Conservation (phyloP, 2,329 filamentous ascomycete genomes). For the Colletotrichum trifolii region DNA sequence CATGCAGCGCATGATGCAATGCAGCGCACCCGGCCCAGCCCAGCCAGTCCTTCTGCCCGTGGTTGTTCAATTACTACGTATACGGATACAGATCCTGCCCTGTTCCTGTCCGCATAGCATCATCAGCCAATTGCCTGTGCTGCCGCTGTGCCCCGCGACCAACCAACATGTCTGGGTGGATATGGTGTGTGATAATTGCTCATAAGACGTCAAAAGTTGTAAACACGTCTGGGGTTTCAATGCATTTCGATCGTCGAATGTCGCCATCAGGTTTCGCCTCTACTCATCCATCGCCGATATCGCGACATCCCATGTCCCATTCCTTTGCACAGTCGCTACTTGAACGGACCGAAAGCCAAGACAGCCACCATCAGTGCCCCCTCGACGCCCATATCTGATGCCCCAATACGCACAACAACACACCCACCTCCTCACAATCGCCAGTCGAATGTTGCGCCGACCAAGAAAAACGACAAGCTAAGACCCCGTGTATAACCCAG, state of each 20-base stretch:
- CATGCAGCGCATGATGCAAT: constrained; percentile 34
- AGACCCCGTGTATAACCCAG: constrained; percentile 10
- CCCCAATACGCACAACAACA: too few relatives aligned
- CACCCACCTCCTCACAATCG: not conserved
- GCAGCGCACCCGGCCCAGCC: constrained; percentile 26
- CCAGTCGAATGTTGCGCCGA: not conserved
- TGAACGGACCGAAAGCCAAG: constrained; percentile 22
- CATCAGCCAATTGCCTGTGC: not conserved
- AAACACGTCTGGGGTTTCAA: constrained; percentile 23
- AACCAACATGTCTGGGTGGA: not conserved
- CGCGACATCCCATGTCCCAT: constrained; percentile 32
- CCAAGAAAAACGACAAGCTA: constrained; percentile 10
- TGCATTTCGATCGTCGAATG: constrained; percentile 15
- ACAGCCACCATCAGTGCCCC: not conserved
- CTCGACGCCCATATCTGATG: not conserved
- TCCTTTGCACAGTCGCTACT: constrained; percentile 19
- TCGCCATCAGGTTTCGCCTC: constrained; percentile 13
- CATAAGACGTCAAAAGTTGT: constrained; percentile 8
- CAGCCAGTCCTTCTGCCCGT: not conserved
- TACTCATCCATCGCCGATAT: constrained; percentile 31
- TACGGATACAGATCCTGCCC: too few relatives aligned
- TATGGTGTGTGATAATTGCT: not conserved
- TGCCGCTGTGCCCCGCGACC: not conserved
- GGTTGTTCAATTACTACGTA: too few relatives aligned
- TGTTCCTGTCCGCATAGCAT: too few relatives aligned